phyloP scores from a whole-genome alignment of 192 early-diverging fungal species.

The Backusella circina region DNA sequence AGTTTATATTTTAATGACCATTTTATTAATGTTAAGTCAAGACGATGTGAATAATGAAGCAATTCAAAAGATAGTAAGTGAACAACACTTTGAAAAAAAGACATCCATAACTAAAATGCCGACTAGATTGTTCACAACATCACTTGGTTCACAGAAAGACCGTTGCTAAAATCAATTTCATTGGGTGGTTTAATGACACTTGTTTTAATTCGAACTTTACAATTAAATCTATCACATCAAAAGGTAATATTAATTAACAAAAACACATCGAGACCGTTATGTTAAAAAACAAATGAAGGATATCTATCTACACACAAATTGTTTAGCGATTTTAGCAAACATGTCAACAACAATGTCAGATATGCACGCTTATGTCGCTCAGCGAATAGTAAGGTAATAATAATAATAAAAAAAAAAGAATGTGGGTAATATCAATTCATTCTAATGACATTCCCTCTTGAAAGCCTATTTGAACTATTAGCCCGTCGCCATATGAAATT shows the following conservation, averaged over 20 bases:
- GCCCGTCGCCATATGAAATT: constrained; percentile 65
- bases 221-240: constrained; percentile 63
- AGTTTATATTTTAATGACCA: constrained; percentile 64
- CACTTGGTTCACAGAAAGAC: constrained; percentile 70
- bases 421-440: neutral
- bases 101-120: neutral
- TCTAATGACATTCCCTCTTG: neutral
- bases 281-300: constrained; percentile 33
- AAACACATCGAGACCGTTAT: neutral
- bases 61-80: constrained; percentile 68
- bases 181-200: constrained; percentile 64
- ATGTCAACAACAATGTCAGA: constrained; percentile 55
- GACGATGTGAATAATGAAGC: constrained; percentile 71
- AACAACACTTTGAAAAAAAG: neutral
- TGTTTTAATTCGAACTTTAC: constrained; percentile 63
- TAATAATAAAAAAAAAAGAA: constrained; percentile 2
- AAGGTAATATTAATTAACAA: constrained; percentile 24
- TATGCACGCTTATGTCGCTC: constrained; percentile 67
- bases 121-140: constrained; percentile 52
- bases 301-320: constrained; percentile 64
- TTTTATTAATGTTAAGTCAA: constrained; percentile 64
- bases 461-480: constrained; percentile 66
- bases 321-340: constrained; percentile 62
- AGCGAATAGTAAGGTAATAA: constrained; percentile 66
- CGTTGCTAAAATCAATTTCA: constrained; percentile 56